Evolutionary conservation across 345 rosid species (phyloP), one percentile per base, ranked within the genome.

Genomic region (Triadica sebifera): DNA sequence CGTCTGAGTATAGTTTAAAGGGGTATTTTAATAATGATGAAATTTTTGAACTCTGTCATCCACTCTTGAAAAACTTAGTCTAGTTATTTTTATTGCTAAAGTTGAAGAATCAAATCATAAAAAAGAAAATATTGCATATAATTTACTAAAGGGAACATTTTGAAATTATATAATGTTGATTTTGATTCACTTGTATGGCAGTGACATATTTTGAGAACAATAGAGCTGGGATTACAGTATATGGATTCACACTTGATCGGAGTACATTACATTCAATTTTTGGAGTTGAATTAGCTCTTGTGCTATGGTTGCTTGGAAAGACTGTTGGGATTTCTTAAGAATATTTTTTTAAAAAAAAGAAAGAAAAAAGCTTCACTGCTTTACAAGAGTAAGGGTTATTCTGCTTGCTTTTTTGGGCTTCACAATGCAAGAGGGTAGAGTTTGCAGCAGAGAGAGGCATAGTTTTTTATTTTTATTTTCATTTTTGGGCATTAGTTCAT

Each of bases 181-280:
- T 16, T 61, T 8, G 10, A 11, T 52, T 25, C 12, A 59, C 74
- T 55, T 38, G 62, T 5, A 50, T 74, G 78, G 84, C 89, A 95
- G 98, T 95, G 85, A 83, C 83, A 58, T 95, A 93, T 83, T 93
- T 93, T 24, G 98, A 95, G 91, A 95, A 93, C 83, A 95, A 95
- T 29, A 82, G 73, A 74, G 94, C 97, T 8, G 99, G 98, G 74
- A 91, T 95, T 67, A 91, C 99, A 0, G 81, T 95, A 71, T 95
- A 83, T 46, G 99, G 98, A 47, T 91, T 89, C 82, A 87, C 87
- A 10, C 83, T 93, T 0, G 98, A 95, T 67, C 78, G 98, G 80
- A 84, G 84, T 75, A 90, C 98, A 8, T 84, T 95, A 5, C 98
- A 90, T 78, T 87, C 97, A 47, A 89, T 95, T 67, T 93, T 95